Base-by-base conservation (phyloP, 352 stramenopile species). In the Vaucheria bursata region DNA sequence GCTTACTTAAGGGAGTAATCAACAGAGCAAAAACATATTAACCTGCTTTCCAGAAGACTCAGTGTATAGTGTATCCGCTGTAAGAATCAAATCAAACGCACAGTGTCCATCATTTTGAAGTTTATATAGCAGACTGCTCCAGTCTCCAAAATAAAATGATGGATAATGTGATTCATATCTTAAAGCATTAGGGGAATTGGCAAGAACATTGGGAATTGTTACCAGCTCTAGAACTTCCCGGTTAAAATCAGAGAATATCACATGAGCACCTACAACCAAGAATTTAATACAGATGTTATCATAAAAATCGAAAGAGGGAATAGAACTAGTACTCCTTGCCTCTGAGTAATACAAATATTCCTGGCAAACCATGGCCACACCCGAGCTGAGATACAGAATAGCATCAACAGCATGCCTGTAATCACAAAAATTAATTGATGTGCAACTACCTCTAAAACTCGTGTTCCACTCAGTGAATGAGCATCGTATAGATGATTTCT, bases 51-150 rank as follows among this genome's bases (percentile, higher is more conserved):
- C 65, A 1, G 78, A 72, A 12, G 12, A 38, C 12, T 52, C 69
- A 6, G 72, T 83, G 78, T 83, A 83, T 1, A 83, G 72, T 31
- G 78, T 83, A 64, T 83, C 78, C 0, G 78, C 78, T 36, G 78
- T 83, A 7, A 83, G 45, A 31, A 83, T 81, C 18, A 83, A 50
- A 73, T 83, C 78, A 59, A 83, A 83, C 12, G 25, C 40, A 40
- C 59, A 52, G 34, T 37, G 65, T 39, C 2, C 50, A 49, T 69
- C 12, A 50, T 50, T 12, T 12, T 50, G 39, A 12, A 12, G 39
- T 12, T 50, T 5, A 50, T 50, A 12, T 12, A 50, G 39, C 39
- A 50, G 39, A 50, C 39, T 50, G 39, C 12, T 50, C 5, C 39
- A 50, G 39, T 50, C 5, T 12, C n/a, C n/a, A n/a, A n/a, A n/a